Base-by-base conservation (phyloP, 2,329 filamentous ascomycete species). In the Cadophora gregata region DNA sequence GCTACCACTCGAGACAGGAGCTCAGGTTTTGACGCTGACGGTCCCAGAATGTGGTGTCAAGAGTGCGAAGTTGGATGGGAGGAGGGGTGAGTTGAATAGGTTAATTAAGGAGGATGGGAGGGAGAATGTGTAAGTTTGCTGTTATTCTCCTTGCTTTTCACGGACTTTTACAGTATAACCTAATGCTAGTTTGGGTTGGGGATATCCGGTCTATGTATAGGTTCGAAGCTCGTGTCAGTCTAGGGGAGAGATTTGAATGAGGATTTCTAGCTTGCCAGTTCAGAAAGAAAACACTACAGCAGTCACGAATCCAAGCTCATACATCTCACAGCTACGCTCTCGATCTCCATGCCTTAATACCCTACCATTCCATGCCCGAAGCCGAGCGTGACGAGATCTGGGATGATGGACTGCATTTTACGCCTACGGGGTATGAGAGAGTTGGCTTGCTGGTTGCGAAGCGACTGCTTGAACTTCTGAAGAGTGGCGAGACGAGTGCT, bases 391-490 rank as follows among this genome's bases (percentile, higher is more conserved):
- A 79, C 1, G 78, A 77, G 67, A 84, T 87, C 72, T 90, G 87
- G 86, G 83, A 88, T 69, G 88, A 91, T 75, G 83, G 82, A 14
- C 70, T 90, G 29, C 88, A 91, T 77, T 80, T 90, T 8, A 85
- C 83, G 0, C 76, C 79, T 0, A 81, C 79, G 5, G 89, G 89
- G 6, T 91, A 91, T 78, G 82, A 88, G 71, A 79, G 85, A 72
- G 86, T 91, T 80, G 88, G 88, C 1, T 79, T 82, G 27, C 80
- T 84, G 65, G 81, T 90, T 55, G 88, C 83, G 56, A 80, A 83
- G 36, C 81, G 79, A 25, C 75, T 91, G 10, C 79, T 87, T 59
- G 79, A 81, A 36, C 79, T 89, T 62, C 69, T 85, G 31, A 58
- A 59, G 16, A 56, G n/a, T 8, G 50, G 62, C 7, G 47, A 29